Base-by-base conservation (phyloP, 1,284 basidiomycete genomes). In the Marasmius oreades region DNA sequence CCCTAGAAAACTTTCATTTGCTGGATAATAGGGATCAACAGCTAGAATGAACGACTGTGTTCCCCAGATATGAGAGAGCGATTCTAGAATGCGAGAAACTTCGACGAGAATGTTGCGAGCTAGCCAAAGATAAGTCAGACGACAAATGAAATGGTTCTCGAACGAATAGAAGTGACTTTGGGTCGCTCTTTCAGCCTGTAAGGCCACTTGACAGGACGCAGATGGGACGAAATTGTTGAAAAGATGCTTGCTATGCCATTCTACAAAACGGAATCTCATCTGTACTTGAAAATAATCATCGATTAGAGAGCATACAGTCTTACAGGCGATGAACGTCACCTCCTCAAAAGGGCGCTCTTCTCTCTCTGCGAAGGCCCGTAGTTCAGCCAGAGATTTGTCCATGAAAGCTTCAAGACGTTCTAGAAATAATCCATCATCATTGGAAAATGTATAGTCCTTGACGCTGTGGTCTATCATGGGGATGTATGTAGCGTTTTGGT, bases 361-460 rank as follows among this genome's bases (percentile, higher is more conserved):
- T 62, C 84, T 72, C 53, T 79, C 76, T 44, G 84, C 77, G 65
- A 87, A 86, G 0, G 78, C 73, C 52, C 70, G 77, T 34, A 86
- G 74, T 51, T 86, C 84, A n/a, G 69, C 68, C 11, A 84, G 66
- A 52, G 70, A 77, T 63, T 81, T 82, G 58, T 82, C 77, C 67
- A 81, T 80, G 61, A 86, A 81, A 0, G 80, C 73, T 53, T 85
- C 80, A 39, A 86, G 69, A 47, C 85, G 74, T 66, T 88, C 84
- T 53, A 80, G 67, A 63, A 82, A 86, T 12, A 86, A 70, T 7
- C 63, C 77, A 62, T 85, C 80, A 43, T 33, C 24, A 14, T 26
- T 8, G 12, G 47, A 28, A 7, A n/a, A 6, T 7, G 39, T 18
- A n/a, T 50, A 31, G n/a, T 50, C 47, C 28, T 50, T 50, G 47